Conservation (phyloP, 176 grass and related monocot genomes). For the Avena eriantha region DNA sequence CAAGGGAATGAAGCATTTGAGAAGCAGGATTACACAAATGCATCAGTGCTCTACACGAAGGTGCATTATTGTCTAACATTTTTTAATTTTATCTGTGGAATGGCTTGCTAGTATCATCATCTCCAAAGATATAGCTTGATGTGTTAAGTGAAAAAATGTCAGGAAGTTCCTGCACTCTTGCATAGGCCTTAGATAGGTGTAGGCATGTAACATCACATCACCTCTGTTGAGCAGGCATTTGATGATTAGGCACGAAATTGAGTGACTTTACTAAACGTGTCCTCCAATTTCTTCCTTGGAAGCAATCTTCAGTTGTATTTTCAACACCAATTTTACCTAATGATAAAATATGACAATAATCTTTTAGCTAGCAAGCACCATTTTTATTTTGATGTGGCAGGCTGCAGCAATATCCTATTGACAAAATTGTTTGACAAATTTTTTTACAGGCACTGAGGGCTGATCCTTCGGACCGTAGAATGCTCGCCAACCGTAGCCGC, state of each 20-base stretch:
- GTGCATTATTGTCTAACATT: background rate
- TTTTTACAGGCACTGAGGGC: slow-evolving; percentile 37
- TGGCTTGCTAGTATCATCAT: background rate
- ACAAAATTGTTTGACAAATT: background rate
- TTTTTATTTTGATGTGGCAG: background rate
- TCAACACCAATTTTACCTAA: background rate
- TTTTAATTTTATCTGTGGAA: background rate
- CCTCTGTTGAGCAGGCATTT: background rate
- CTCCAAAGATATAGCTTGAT: background rate
- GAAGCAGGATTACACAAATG: slow-evolving; percentile 44
- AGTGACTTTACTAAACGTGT: background rate
- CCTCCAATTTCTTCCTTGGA: background rate
- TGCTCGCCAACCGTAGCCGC: slow-evolving; percentile 54
- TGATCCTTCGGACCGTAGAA: slow-evolving; percentile 29
- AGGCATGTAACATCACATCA: background rate
- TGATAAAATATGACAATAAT: background rate
- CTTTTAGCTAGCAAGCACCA: background rate
- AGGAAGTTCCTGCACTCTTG: background rate
- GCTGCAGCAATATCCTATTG: background rate
- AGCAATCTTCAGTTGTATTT: background rate
- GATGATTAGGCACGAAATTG: background rate
- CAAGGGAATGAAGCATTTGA: slow-evolving; percentile 45
- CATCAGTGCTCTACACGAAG: slow-evolving; percentile 22
- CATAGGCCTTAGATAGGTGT: background rate
- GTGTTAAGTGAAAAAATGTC: no score